Conservation (phyloP, 495 filamentous ascomycete species). For the Hapsidospora chrysogenum region DNA sequence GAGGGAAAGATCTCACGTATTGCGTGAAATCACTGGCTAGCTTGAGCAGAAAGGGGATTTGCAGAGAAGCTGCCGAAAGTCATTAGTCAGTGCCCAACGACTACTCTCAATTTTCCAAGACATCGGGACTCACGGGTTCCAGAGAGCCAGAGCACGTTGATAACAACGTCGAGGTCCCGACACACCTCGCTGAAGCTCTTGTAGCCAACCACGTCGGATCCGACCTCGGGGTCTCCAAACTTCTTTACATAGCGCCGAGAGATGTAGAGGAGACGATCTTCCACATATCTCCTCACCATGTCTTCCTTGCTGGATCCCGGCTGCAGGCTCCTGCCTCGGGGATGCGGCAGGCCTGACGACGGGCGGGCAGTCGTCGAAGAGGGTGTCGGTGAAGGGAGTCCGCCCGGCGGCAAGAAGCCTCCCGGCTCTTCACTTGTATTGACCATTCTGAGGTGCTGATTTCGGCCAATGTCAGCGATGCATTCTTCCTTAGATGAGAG, state of each 20-base stretch:
- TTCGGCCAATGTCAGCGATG: too few species aligned
- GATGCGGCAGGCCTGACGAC: conserved; percentile 37
- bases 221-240: conserved; percentile 35
- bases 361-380: conserved; percentile 28
- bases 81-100: not conserved
- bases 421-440: not conserved
- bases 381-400: conserved; percentile 37
- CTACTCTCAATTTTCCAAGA: not conserved
- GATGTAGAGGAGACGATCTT: conserved; percentile 42
- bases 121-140: conserved; percentile 51
- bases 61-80: conserved; percentile 45
- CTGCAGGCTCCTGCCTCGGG: conserved; percentile 44
- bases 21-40: conserved; percentile 51
- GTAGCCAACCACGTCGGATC: conserved; percentile 45
- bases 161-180: conserved; percentile 48
- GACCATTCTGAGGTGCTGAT: too few species aligned
- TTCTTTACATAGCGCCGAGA: conserved; percentile 63
- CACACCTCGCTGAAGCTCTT: conserved; percentile 49
- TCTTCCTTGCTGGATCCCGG: conserved; percentile 64
- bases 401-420: conserved; percentile 16
- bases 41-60: conserved; percentile 66
- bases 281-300: conserved; percentile 52
- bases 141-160: conserved; percentile 68
- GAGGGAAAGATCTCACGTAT: conserved; percentile 49
- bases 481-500: too few species aligned